Percentiles rank a stretch among this genome's conserved stretches.
These are phyloP conservation scores for Nakazawaea molendinolei DNA, from an alignment of 805 yeast genomes.

Conservation along the genomic window DNA sequence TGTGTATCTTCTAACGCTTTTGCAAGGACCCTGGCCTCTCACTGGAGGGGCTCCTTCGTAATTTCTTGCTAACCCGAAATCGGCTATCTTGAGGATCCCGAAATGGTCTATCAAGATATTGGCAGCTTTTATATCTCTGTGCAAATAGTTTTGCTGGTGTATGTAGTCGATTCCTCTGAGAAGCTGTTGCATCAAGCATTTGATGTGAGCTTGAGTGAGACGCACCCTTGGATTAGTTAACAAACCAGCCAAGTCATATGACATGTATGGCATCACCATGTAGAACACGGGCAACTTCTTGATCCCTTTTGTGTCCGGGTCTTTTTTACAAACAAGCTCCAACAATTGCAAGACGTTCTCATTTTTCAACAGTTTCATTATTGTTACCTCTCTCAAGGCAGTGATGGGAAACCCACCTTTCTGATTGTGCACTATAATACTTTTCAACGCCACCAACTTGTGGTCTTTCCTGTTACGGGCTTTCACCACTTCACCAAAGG, in stretches of 20 bases:
- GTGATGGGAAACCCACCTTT: constrained; percentile 89
- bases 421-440: constrained; percentile 68
- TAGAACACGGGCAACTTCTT: constrained; percentile 42
- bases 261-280: constrained; percentile 90
- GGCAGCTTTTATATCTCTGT: constrained; percentile 96
- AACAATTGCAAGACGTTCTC: constrained; percentile 67
- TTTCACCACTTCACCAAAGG: constrained; percentile 56
- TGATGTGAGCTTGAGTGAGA: constrained; percentile 62
- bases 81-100: constrained; percentile 86
- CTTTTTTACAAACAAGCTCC: constrained; percentile 63
- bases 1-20: constrained; percentile 46
- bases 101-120: constrained; percentile 72
- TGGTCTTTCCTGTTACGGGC: constrained; percentile 54
- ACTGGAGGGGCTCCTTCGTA: constrained; percentile 30
- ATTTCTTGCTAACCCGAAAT: constrained; percentile 86
- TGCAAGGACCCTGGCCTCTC: constrained; percentile 35
- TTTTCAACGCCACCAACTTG: constrained; percentile 78
- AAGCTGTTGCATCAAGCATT: constrained; percentile 75
- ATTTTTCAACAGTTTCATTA: constrained; percentile 65
- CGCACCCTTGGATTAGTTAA: constrained; percentile 69
- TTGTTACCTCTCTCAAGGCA: constrained; percentile 86
- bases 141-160: constrained; percentile 57
- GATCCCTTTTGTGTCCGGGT: constrained; percentile 22
- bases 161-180: constrained; percentile 76
- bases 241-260: constrained; percentile 85